Percentiles rank a stretch among this genome's conserved stretches.
phyloP scores from a whole-genome alignment of 202 grass and related monocot genomes.

The Setaria viridis region DNA sequence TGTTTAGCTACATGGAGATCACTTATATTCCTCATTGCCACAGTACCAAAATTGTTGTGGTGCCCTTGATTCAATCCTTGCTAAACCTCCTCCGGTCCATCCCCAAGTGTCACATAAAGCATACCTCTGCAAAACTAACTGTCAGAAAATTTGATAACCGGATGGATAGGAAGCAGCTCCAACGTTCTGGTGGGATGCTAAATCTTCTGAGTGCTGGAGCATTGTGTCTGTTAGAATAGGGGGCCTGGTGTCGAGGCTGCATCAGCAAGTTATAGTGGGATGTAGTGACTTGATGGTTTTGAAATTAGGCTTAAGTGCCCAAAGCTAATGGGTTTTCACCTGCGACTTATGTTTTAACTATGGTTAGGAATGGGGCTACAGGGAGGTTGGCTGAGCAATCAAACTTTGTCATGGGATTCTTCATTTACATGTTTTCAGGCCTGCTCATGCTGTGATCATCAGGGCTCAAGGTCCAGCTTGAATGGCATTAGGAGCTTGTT shows the following conservation, averaged over 20 bases:
- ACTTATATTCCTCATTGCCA: neutral
- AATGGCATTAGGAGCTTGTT: constrained; percentile 1
- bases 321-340: neutral
- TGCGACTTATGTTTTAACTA: neutral
- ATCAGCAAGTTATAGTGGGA: neutral
- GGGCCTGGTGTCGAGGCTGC: neutral
- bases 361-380: neutral
- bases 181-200: neutral
- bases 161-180: neutral
- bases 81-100: neutral
- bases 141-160: neutral
- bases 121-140: neutral
- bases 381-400: neutral
- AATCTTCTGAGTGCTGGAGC: neutral
- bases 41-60: neutral
- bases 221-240: neutral
- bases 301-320: neutral
- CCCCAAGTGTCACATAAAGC: neutral
- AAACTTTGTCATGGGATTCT: neutral
- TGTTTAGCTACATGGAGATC: neutral
- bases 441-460: neutral
- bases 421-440: neutral
- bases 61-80: neutral
- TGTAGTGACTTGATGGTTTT: neutral
- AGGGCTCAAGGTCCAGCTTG: neutral